Evolutionary conservation across 225 moss, liverwort and hornwort species (phyloP).

Genomic region (Climacium dendroides): DNA sequence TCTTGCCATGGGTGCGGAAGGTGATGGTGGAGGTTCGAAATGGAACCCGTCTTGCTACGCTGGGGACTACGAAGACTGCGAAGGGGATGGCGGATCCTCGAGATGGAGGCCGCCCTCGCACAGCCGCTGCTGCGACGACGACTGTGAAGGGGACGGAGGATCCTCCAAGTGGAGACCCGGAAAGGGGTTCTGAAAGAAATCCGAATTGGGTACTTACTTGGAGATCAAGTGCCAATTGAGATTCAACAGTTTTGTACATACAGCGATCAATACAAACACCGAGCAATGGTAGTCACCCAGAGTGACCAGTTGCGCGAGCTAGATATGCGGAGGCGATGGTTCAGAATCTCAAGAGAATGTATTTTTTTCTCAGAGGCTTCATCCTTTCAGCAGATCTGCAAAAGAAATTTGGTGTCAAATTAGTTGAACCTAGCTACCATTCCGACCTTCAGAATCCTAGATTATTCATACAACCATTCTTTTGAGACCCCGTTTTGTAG

Average conservation of each 20-base stretch:
- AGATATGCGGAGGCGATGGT: not conserved
- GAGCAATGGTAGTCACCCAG: not conserved
- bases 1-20: not conserved
- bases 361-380: not conserved
- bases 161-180: slow-evolving; percentile 26
- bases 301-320: not conserved
- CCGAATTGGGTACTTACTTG: not conserved
- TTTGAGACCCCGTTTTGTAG: not conserved
- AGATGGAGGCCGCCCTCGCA: not conserved
- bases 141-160: slow-evolving; percentile 15
- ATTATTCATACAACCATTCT: not conserved
- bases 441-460: not conserved
- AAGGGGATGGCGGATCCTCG: slow-evolving; percentile 6
- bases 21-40: slow-evolving; percentile 14
- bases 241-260: not conserved
- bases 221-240: not conserved
- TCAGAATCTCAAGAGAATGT: not conserved
- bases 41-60: too few species aligned
- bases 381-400: not conserved
- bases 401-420: not conserved
- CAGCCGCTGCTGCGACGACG: not conserved
- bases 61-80: too few species aligned
- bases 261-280: not conserved
- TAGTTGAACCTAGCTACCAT: not conserved
- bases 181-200: not conserved